These are phyloP conservation scores for Aristolochia contorta DNA, from an alignment of 164 flowering plant genomes.

Conservation along the genomic window DNA sequence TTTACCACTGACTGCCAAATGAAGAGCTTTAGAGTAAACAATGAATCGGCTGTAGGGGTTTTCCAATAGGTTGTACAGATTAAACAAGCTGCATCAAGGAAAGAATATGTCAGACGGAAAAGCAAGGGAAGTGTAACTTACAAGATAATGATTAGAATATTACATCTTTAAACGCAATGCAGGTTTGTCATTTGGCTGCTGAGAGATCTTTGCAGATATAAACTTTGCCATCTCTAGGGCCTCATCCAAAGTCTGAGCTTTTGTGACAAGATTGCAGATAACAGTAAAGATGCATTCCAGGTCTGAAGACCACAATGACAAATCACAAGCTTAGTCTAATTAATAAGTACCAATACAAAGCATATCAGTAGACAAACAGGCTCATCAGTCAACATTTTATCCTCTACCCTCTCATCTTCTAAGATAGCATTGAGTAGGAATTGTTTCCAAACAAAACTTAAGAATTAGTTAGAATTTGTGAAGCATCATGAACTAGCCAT, in stretches of 20 bases:
- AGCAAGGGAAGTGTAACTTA: not conserved
- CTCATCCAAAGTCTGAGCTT: slow-evolving; percentile 60
- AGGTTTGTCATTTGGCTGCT: slow-evolving; percentile 79
- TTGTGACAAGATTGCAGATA: slow-evolving; percentile 82
- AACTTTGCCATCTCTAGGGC: slow-evolving; percentile 73
- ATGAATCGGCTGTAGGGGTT: slow-evolving; percentile 62
- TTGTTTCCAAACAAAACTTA: too few relatives aligned
- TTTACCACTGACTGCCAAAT: slow-evolving; percentile 66
- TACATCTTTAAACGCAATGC: slow-evolving; percentile 89
- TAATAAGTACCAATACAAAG: too few relatives aligned
- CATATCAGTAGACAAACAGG: too few relatives aligned
- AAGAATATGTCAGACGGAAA: slow-evolving; percentile 6
- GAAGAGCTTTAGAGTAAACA: slow-evolving; percentile 77
- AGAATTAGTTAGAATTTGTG: too few relatives aligned
- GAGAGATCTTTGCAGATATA: slow-evolving; percentile 50
- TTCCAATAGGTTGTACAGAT: slow-evolving; percentile 79
- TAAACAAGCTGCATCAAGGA: slow-evolving; percentile 61
- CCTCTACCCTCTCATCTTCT: too few relatives aligned
- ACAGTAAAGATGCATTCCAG: slow-evolving; percentile 79
- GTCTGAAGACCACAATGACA: slow-evolving; percentile 29
- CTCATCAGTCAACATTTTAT: too few relatives aligned
- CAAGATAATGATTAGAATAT: slow-evolving; percentile 4
- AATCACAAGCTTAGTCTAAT: not conserved
- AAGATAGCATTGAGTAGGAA: too few relatives aligned
- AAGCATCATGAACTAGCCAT: too few relatives aligned